These are phyloP conservation scores for Penicillium glabrum DNA, from an alignment of 2,329 filamentous ascomycete genomes.

Conservation along the genomic window DNA sequence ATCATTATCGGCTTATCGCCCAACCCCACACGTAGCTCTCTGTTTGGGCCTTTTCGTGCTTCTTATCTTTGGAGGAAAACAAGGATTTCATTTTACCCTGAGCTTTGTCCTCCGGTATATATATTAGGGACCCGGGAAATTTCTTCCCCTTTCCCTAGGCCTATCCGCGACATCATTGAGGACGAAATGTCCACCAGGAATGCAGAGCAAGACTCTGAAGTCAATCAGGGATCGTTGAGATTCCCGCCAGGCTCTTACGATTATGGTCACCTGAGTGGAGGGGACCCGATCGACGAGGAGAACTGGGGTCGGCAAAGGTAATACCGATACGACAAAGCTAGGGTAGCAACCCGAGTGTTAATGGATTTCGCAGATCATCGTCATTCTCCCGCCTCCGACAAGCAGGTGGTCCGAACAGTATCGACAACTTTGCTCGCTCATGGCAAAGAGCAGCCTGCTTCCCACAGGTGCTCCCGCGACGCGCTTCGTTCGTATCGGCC, in stretches of 20 bases:
- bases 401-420: conserved; percentile 87
- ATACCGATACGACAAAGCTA: not conserved
- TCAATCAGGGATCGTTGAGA: conserved; percentile 9
- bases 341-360: conserved; percentile 7
- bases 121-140: not conserved
- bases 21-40: not conserved
- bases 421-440: conserved; percentile 88
- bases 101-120: not conserved
- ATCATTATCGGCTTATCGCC: not conserved
- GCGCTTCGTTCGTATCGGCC: conserved; percentile 69
- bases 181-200: conserved; percentile 7
- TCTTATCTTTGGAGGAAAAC: not conserved
- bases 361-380: conserved; percentile 27
- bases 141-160: not conserved
- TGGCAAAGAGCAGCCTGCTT: conserved; percentile 91
- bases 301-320: conserved; percentile 16
- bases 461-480: conserved; percentile 78
- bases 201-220: conserved; percentile 5
- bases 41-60: not conserved
- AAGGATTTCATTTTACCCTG: not conserved
- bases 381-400: conserved; percentile 56
- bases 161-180: not conserved
- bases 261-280: conserved; percentile 8
- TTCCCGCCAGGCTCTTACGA: conserved; percentile 18
- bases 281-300: conserved; percentile 14